A percentile compares a stretch with the other conserved stretches of the same genome.
phyloP scores from a whole-genome alignment of 768 basidiomycete genomes.

The Rhizopogon roseolus region DNA sequence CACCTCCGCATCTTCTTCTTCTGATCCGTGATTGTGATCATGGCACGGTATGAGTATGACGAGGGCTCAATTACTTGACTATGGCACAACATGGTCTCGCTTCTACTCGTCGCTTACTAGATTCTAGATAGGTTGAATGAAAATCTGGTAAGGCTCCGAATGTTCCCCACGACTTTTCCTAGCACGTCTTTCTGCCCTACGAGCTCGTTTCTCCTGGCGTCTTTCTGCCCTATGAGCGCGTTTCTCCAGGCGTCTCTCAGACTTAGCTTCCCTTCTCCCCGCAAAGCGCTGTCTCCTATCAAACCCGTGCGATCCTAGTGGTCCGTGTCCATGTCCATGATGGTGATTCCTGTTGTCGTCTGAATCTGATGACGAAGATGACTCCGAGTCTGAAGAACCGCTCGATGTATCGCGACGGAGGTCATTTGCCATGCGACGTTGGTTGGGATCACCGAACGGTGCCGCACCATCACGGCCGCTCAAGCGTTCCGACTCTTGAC shows the following conservation, averaged over 20 bases:
- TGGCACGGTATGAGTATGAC: background rate
- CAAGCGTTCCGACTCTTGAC: conserved; percentile 25
- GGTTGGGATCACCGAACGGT: conserved; percentile 14
- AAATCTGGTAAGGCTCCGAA: conserved; percentile 16
- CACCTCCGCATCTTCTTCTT: too few relatives aligned
- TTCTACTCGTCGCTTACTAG: background rate
- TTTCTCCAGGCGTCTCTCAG: conserved; percentile 11
- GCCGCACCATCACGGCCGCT: conserved; percentile 20
- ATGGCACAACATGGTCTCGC: background rate
- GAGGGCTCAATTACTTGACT: background rate
- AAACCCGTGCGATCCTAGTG: background rate
- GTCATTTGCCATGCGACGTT: conserved; percentile 12
- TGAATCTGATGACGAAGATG: conserved; percentile 5
- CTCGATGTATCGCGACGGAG: conserved; percentile 11
- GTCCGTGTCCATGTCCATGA: background rate
- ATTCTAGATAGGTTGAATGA: conserved; percentile 7
- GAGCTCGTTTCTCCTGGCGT: conserved; percentile 11
- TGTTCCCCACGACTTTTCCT: conserved; percentile 14
- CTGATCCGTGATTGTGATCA: background rate
- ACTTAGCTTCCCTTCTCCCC: conserved; percentile 3
- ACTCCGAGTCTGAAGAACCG: background rate
- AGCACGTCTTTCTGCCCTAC: conserved; percentile 8
- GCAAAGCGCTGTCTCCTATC: conserved; percentile 7
- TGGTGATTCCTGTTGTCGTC: conserved; percentile 4
- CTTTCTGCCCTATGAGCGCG: conserved; percentile 5